A percentile compares a stretch with the other conserved stretches of the same genome.
Evolutionary conservation across 1,139 yeast genomes (phyloP).

Genomic region (Candida sanyaensis): DNA sequence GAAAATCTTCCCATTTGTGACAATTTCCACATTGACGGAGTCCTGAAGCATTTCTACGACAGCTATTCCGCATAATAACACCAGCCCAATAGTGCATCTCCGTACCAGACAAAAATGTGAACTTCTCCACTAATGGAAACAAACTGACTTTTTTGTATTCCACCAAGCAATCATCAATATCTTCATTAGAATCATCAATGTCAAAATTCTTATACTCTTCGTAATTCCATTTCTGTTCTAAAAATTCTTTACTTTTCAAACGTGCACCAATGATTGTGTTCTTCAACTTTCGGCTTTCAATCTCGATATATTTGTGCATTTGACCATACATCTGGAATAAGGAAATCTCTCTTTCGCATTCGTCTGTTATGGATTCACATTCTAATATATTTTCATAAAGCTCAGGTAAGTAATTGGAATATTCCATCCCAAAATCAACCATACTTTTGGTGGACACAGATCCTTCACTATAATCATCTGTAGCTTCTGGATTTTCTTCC

Average conservation of each 20-base stretch:
- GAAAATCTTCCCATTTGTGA: slow-evolving; percentile 93
- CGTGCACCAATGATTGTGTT: slow-evolving; percentile 35
- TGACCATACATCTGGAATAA: slow-evolving; percentile 35
- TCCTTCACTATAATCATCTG: slow-evolving; percentile 17
- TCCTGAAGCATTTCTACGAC: slow-evolving; percentile 93
- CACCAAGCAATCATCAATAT: slow-evolving; percentile 49
- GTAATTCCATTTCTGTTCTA: slow-evolving; percentile 49
- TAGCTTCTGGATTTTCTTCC: slow-evolving; percentile 18
- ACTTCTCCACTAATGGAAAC: slow-evolving; percentile 89
- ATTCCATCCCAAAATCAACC: slow-evolving; percentile 10
- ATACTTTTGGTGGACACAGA: slow-evolving; percentile 6
- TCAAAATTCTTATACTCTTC: slow-evolving; percentile 59
- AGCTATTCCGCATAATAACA: slow-evolving; percentile 92
- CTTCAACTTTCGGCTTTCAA: slow-evolving; percentile 36
- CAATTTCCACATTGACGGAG: slow-evolving; percentile 96
- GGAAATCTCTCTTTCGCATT: slow-evolving; percentile 46
- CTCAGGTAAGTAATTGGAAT: slow-evolving; percentile 20
- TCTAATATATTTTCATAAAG: slow-evolving; percentile 37
- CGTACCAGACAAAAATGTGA: slow-evolving; percentile 70
- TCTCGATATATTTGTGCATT: slow-evolving; percentile 32
- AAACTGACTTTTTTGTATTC: slow-evolving; percentile 65
- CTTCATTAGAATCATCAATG: slow-evolving; percentile 49
- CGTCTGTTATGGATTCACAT: slow-evolving; percentile 37
- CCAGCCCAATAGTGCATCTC: slow-evolving; percentile 97
- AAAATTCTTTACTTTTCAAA: slow-evolving; percentile 31